A percentile compares a stretch with the other conserved stretches of the same genome.
These are phyloP conservation scores for Vigna nakashimae DNA, from an alignment of 306 rosid species.

Conservation along the genomic window DNA sequence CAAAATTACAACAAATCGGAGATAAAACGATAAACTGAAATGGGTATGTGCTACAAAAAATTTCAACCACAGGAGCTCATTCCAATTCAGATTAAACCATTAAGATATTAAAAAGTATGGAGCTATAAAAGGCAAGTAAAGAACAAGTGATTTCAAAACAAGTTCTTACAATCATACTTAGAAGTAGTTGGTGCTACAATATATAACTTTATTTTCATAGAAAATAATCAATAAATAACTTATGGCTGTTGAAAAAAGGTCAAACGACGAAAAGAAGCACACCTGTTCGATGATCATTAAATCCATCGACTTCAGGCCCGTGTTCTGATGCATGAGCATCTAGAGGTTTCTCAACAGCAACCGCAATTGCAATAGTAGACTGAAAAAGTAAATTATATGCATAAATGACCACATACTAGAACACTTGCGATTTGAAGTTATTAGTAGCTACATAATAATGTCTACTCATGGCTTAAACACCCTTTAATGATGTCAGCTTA, in stretches of 20 bases:
- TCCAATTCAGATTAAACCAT: slow-evolving; percentile 18
- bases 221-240: slow-evolving; percentile 8
- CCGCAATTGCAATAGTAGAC: slow-evolving; percentile 42
- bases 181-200: neutral
- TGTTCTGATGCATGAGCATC: slow-evolving; percentile 44
- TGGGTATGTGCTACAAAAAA: slow-evolving; percentile 3
- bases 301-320: slow-evolving; percentile 68
- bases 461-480: slow-evolving; percentile 12
- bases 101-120: slow-evolving; percentile 1
- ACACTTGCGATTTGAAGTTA: slow-evolving; percentile 22
- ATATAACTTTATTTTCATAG: neutral
- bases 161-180: neutral
- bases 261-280: slow-evolving; percentile 28
- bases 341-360: slow-evolving; percentile 51
- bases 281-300: slow-evolving; percentile 73
- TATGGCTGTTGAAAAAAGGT: slow-evolving; percentile 9
- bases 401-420: slow-evolving; percentile 28
- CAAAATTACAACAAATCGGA: slow-evolving; percentile 37
- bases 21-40: slow-evolving; percentile 20
- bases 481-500: neutral
- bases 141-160: slow-evolving; percentile 26
- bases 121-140: slow-evolving; percentile 25
- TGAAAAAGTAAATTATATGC: slow-evolving; percentile 45
- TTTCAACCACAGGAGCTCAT: slow-evolving; percentile 25
- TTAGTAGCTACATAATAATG: slow-evolving; percentile 20